Percentiles rank a stretch among this genome's conserved stretches.
Evolutionary conservation across 495 filamentous ascomycete species (phyloP).

Genomic region (Cetradonia linearis): DNA sequence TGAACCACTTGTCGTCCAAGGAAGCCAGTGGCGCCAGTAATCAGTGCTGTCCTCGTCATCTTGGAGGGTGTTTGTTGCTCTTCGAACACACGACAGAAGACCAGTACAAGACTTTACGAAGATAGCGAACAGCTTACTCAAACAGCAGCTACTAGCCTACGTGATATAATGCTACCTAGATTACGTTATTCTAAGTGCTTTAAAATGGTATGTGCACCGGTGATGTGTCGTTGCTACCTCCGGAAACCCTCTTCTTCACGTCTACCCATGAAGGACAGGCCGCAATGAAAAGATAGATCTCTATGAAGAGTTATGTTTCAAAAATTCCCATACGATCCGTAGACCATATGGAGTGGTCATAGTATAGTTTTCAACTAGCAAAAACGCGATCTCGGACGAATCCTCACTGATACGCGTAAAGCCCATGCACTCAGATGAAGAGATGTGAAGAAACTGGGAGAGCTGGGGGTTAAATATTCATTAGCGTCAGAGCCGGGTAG

Average conservation of each 20-base stretch:
- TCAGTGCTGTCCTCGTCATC: conserved; percentile 57
- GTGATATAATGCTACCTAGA: neutral
- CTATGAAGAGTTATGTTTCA: conserved; percentile 23
- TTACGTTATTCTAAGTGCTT: neutral
- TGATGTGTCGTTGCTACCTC: neutral
- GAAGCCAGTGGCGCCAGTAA: conserved; percentile 80
- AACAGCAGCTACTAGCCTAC: neutral
- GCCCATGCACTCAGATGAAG: conserved; percentile 31
- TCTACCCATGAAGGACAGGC: conserved; percentile 23
- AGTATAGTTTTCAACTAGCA: conserved; percentile 50
- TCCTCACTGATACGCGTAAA: conserved; percentile 45
- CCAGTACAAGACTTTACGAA: neutral
- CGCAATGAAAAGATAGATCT: conserved; percentile 31
- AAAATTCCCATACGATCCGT: conserved; percentile 41
- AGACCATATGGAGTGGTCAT: conserved; percentile 41
- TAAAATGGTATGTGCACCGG: neutral
- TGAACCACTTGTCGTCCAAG: conserved; percentile 73
- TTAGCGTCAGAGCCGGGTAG: conserved; percentile 2
- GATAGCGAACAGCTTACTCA: neutral
- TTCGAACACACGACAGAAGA: neutral
- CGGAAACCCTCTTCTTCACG: conserved; percentile 30
- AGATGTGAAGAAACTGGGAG: conserved; percentile 10
- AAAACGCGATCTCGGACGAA: conserved; percentile 47
- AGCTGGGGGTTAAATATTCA: neutral
- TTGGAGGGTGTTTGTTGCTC: neutral